Percentiles rank a stretch among this genome's conserved stretches.
Conservation (phyloP, 768 basidiomycete species). For the Podaxis sp. region DNA sequence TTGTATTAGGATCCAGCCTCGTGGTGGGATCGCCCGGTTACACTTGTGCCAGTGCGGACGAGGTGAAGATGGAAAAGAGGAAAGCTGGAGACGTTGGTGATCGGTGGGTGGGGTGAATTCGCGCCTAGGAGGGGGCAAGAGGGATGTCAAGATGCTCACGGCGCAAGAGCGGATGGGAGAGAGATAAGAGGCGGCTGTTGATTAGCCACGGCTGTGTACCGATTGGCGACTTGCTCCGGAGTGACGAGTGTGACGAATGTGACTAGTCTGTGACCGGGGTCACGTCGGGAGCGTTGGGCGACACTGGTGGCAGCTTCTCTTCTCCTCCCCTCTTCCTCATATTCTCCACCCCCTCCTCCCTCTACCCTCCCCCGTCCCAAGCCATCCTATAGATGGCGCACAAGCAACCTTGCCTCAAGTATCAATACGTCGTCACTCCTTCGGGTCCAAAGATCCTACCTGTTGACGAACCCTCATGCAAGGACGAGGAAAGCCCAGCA, state of each 20-base stretch:
- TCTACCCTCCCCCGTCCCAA: conserved; percentile 12
- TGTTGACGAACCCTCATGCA: conserved; percentile 61
- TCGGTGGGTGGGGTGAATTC: too few species aligned
- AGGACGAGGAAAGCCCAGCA: conserved; percentile 82
- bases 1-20: conserved; percentile 5
- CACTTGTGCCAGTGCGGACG: not conserved
- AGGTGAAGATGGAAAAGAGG: not conserved
- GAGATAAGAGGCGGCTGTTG: not conserved
- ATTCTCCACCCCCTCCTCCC: conserved; percentile 21
- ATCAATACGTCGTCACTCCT: conserved; percentile 73
- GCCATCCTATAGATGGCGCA: conserved; percentile 54
- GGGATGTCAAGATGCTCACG: not conserved
- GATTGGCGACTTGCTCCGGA: conserved; percentile 11
- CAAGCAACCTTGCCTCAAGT: conserved; percentile 66
- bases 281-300: not conserved
- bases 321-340: conserved; percentile 14
- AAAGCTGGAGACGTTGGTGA: not conserved
- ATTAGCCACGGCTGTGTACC: conserved; percentile 11
- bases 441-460: conserved; percentile 70
- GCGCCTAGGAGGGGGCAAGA: not conserved
- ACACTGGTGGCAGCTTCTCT: conserved; percentile 6
- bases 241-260: conserved; percentile 22
- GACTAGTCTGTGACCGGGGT: conserved; percentile 13
- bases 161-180: not conserved
- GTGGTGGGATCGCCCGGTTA: not conserved